Percentiles rank a stretch among this genome's conserved stretches.
These are phyloP conservation scores for Sechiopsis laciniata DNA, from an alignment of 306 rosid genomes.

Conservation along the genomic window DNA sequence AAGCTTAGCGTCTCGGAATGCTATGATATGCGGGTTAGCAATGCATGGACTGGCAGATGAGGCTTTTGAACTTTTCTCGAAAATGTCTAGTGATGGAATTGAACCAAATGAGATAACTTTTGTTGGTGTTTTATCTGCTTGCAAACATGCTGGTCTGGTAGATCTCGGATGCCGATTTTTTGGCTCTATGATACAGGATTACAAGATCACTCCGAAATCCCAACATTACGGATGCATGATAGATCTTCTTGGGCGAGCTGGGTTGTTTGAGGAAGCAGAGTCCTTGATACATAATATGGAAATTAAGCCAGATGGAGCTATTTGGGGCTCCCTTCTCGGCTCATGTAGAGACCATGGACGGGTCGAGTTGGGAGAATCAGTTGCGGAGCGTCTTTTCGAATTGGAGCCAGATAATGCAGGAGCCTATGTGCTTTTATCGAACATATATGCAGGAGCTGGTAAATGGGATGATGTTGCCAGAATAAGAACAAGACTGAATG, in stretches of 20 bases:
- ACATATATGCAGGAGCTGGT: slow-evolving; percentile 68
- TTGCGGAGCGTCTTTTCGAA: slow-evolving; percentile 53
- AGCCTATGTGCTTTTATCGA: slow-evolving; percentile 64
- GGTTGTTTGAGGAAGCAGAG: slow-evolving; percentile 30
- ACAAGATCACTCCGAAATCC: slow-evolving; percentile 47
- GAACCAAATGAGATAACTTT: slow-evolving; percentile 72
- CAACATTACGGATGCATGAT: slow-evolving; percentile 81
- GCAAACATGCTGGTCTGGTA: slow-evolving; percentile 61
- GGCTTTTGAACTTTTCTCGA: slow-evolving; percentile 32
- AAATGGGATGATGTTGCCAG: slow-evolving; percentile 85
- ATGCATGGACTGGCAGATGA: slow-evolving; percentile 57
- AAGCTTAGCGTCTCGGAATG: slow-evolving; percentile 76
- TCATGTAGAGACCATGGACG: too few relatives aligned
- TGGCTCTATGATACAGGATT: slow-evolving; percentile 45
- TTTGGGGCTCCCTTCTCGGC: slow-evolving; percentile 5
- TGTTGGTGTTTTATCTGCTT: slow-evolving; percentile 72
- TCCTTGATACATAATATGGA: slow-evolving; percentile 50
- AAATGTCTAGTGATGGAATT: slow-evolving; percentile 42
- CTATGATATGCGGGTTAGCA: slow-evolving; percentile 71
- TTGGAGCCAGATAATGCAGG: slow-evolving; percentile 68
- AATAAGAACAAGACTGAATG: slow-evolving; percentile 63
- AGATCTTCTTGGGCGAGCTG: slow-evolving; percentile 45
- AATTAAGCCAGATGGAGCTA: slow-evolving; percentile 24
- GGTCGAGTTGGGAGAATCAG: slow-evolving; percentile 40
- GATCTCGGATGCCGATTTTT: slow-evolving; percentile 56